Conservation (phyloP, 805 yeast species). For the Hanseniaspora occidentalis region DNA sequence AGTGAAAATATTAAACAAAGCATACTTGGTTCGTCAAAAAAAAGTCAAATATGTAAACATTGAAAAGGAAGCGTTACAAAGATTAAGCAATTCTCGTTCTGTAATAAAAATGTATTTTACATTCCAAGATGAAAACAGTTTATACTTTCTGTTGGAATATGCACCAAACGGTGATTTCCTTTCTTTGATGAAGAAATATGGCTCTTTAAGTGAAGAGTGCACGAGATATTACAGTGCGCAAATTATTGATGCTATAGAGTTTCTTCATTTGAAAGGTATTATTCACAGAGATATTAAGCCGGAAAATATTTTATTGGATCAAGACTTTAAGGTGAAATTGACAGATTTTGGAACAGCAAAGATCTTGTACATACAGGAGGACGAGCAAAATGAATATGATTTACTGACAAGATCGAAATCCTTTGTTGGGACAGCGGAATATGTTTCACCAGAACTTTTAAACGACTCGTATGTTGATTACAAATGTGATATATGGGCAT, state of each 20-base stretch:
- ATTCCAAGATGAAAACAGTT: slow-evolving; percentile 62
- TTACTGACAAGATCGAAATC: slow-evolving; percentile 60
- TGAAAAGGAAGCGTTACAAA: slow-evolving; percentile 67
- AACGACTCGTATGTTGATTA: slow-evolving; percentile 73
- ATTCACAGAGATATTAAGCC: slow-evolving; percentile 78
- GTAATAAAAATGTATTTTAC: slow-evolving; percentile 62
- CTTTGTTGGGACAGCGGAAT: slow-evolving; percentile 79
- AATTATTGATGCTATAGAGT: slow-evolving; percentile 57
- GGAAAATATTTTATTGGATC: slow-evolving; percentile 61
- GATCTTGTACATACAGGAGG: slow-evolving; percentile 37
- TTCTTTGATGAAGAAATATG: slow-evolving; percentile 51
- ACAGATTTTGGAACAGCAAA: slow-evolving; percentile 85
- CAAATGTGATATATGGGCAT: slow-evolving; percentile 98
- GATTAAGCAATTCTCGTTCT: slow-evolving; percentile 49
- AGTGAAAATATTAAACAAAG: slow-evolving; percentile 61
- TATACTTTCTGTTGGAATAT: slow-evolving; percentile 66
- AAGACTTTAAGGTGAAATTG: slow-evolving; percentile 46
- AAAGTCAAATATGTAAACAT: slow-evolving; percentile 77
- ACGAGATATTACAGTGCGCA: slow-evolving; percentile 61
- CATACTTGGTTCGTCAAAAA: slow-evolving; percentile 68
- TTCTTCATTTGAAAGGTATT: slow-evolving; percentile 63
- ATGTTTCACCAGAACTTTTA: slow-evolving; percentile 69
- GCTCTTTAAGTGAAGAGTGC: slow-evolving; percentile 60
- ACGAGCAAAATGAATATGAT: slow-evolving; percentile 44
- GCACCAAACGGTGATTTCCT: slow-evolving; percentile 73